phyloP scores from a whole-genome alignment of 495 filamentous ascomycete species.

The Amphirosellinia nigrospora region DNA sequence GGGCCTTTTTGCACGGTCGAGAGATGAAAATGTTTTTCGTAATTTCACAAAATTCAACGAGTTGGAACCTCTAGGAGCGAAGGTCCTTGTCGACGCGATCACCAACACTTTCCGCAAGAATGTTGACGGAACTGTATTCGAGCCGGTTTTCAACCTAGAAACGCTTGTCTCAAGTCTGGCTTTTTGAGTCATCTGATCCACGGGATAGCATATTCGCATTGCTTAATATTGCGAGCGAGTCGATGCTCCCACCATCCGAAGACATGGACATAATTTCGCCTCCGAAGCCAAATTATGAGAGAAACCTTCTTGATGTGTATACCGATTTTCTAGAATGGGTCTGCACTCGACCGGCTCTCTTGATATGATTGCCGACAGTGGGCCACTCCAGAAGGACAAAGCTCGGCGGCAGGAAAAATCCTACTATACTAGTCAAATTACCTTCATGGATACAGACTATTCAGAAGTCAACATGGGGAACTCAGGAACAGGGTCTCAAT shows the following conservation, averaged over 20 bases:
- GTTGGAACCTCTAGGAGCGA: conserved; percentile 35
- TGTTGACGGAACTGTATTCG: conserved; percentile 32
- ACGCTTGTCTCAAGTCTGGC: conserved; percentile 28
- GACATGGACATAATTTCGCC: not conserved
- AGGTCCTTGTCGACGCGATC: conserved; percentile 32
- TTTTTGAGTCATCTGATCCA: conserved; percentile 33
- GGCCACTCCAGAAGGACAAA: conserved; percentile 19
- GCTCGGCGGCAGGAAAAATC: not conserved
- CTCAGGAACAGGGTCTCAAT: not conserved
- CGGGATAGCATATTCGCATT: conserved; percentile 33
- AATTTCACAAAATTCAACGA: conserved; percentile 21
- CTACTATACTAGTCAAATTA: not conserved
- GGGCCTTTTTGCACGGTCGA: not conserved
- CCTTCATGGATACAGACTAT: conserved; percentile 30
- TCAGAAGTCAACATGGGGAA: conserved; percentile 14
- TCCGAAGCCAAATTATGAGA: conserved; percentile 27
- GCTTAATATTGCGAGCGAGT: conserved; percentile 29
- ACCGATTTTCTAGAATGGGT: conserved; percentile 29
- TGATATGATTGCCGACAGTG: conserved; percentile 33
- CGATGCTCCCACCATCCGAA: not conserved
- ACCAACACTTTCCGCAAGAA: conserved; percentile 6
- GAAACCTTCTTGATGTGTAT: conserved; percentile 26
- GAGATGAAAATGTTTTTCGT: not conserved
- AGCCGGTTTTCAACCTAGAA: conserved; percentile 23
- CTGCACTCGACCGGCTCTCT: conserved; percentile 25